Percentiles rank a stretch among this genome's conserved stretches.
Evolutionary conservation across 805 yeast genomes (phyloP).

Genomic region (Myxozyma kluyveri): DNA sequence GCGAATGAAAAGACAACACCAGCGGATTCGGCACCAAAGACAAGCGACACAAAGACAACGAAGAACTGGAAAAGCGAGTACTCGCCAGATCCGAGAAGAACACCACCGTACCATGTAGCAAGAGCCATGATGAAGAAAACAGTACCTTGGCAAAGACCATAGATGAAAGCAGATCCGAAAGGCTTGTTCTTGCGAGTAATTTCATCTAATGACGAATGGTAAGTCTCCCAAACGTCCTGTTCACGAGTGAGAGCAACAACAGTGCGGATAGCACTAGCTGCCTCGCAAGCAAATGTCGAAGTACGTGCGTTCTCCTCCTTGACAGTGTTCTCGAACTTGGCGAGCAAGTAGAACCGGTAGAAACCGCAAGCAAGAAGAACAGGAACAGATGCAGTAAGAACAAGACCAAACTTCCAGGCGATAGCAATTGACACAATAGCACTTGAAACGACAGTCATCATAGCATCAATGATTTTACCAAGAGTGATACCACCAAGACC

Average conservation of each 20-base stretch:
- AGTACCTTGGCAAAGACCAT: conserved; percentile 42
- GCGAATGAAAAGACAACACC: conserved; percentile 45
- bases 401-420: conserved; percentile 44
- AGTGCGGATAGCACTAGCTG: conserved; percentile 43
- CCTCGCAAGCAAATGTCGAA: conserved; percentile 44
- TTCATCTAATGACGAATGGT: conserved; percentile 28
- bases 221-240: conserved; percentile 39
- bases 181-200: conserved; percentile 39
- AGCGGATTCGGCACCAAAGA: conserved; percentile 46
- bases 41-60: conserved; percentile 42
- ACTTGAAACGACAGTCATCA: conserved; percentile 42
- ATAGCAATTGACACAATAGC: conserved; percentile 41
- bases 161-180: conserved; percentile 37
- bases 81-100: conserved; percentile 37
- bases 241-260: conserved; percentile 46
- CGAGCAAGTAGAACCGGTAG: conserved; percentile 40
- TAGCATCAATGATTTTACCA: conserved; percentile 36
- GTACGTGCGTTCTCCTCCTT: conserved; percentile 41
- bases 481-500: conserved; percentile 37
- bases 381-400: conserved; percentile 40
- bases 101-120: conserved; percentile 46
- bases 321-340: conserved; percentile 39
- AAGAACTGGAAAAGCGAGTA: conserved; percentile 41
- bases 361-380: conserved; percentile 44
- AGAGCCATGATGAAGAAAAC: conserved; percentile 44